phyloP scores from a whole-genome alignment of 2,329 filamentous ascomycete species.

The Scedosporium boydii region DNA sequence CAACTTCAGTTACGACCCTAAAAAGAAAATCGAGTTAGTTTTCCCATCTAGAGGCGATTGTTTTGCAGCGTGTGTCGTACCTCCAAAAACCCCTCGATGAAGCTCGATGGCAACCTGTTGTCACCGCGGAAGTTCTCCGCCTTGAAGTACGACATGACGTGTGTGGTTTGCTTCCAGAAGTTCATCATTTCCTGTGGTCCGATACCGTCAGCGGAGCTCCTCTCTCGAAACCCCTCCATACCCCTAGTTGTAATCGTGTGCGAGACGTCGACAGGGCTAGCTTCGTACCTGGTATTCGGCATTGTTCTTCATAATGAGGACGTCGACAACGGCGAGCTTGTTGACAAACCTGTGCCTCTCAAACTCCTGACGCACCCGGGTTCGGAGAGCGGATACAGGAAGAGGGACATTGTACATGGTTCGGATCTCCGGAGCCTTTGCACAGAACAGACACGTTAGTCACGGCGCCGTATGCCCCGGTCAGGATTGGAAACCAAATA shows the following conservation, averaged over 20 bases:
- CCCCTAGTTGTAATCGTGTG: neutral
- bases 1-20: conserved; percentile 48
- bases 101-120: conserved; percentile 73
- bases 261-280: no score
- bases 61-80: conserved; percentile 37
- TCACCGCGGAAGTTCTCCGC: conserved; percentile 69
- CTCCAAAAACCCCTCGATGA: conserved; percentile 93
- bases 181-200: conserved; percentile 81
- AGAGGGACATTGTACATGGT: conserved; percentile 92
- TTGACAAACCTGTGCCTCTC: conserved; percentile 90
- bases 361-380: conserved; percentile 93
- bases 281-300: conserved; percentile 84
- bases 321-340: conserved; percentile 79
- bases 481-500: neutral
- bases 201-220: neutral
- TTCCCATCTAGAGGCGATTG: neutral
- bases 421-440: conserved; percentile 88
- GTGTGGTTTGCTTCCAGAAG: conserved; percentile 95
- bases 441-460: neutral
- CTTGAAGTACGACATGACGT: conserved; percentile 96
- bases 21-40: conserved; percentile 3
- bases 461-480: neutral
- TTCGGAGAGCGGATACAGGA: conserved; percentile 78
- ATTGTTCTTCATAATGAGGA: conserved; percentile 83
- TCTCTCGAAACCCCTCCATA: neutral